Base-by-base conservation (phyloP, 306 rosid genomes). In the Acacia acuminata region DNA sequence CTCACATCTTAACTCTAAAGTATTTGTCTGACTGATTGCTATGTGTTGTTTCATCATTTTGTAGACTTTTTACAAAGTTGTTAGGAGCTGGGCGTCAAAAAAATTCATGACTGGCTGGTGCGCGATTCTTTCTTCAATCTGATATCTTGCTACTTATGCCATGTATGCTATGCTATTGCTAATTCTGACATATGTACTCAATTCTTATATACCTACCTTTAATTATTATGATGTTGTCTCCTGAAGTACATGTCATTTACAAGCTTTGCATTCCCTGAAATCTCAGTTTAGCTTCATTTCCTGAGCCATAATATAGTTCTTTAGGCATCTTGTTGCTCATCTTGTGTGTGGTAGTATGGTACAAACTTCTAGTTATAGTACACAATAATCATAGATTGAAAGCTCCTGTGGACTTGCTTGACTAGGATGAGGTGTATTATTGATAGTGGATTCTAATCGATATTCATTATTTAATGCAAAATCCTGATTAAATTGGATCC, bases 81-180 rank as follows among this genome's bases (percentile, higher is more conserved):
- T 93, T 73, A 85, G 94, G 82, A 93, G 98, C 89, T 93, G 98
- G 98, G 91, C 97, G 13, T 93, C 98, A 2, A 91, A 93, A 74
- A 93, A 93, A 87, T 93, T 93, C 86, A 93, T 93, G 98, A 91
- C 97, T 0, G 98, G 98, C 87, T 93, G 98, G 98, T 93, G 83
- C 43, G 83, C 45, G 24, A 75, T 77, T 85, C 85, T 83, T 71
- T 82, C 78, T 75, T 79, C 58, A 45, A 11, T 40, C 38, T 65
- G 47, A 22, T 71, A 48, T 67, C 64, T 79, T 80, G 65, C 65
- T 17, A 34, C 58, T 66, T 17, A 75, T 63, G 10, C 73, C 76
- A 68, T 77, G 47, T 53, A 65, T 74, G 53, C 20, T 25, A 55
- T 65, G 71, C 14, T 65, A 40, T 72, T 71, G 56, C 50, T 16